Conservation (phyloP, 176 grass and related monocot genomes). For the Aegilops tauschii region DNA sequence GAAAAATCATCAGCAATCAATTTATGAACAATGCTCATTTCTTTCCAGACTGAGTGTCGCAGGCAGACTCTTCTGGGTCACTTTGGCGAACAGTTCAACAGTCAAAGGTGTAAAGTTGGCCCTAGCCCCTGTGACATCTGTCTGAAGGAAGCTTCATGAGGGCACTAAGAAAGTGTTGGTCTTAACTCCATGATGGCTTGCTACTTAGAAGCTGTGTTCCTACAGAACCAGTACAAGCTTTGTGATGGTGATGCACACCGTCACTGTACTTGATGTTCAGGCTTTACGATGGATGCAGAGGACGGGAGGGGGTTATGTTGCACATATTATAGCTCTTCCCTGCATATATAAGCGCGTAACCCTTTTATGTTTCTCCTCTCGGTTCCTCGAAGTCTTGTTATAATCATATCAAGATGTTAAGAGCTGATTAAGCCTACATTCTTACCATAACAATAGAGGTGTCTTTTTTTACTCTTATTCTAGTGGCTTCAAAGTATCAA, state of each 20-base stretch:
- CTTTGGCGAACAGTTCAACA: constrained; percentile 69
- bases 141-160: constrained; percentile 42
- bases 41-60: constrained; percentile 64
- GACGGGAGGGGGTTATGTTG: background rate
- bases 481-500: background rate
- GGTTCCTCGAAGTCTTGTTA: background rate
- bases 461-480: background rate
- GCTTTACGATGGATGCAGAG: background rate
- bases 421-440: background rate
- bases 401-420: background rate
- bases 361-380: background rate
- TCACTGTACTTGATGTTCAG: background rate
- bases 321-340: background rate
- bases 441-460: background rate
- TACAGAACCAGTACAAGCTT: background rate
- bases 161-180: background rate
- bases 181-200: constrained; percentile 2
- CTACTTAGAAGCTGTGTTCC: background rate
- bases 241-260: background rate
- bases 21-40: background rate
- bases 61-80: constrained; percentile 74
- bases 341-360: background rate
- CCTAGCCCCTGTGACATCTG: constrained; percentile 92
- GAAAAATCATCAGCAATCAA: background rate
- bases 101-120: constrained; percentile 57